Evolutionary conservation across 2,329 filamentous ascomycete genomes (phyloP), one percentile per base, ranked within the genome.

Genomic region (Emergomyces africanus): DNA sequence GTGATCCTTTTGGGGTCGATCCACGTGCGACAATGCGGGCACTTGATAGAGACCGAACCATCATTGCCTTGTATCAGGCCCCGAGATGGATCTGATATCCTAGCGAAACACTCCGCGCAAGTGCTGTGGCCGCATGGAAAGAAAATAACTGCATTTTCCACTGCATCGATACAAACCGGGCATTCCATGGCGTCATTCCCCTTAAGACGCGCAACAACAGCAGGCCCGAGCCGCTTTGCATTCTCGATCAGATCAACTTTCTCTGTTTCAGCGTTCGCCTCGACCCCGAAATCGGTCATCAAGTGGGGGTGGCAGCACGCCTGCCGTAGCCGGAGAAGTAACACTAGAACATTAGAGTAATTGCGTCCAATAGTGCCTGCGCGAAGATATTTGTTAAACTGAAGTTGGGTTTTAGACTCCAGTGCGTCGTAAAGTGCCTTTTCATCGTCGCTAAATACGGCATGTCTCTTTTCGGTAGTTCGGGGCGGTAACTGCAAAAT

Each of bases 81-180:
- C 58, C 78, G 75, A 1, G 78, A 73, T 3, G 84, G 83, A 62
- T 89, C 88, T 0, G 79, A 79, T 53, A 95, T 79, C 58, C 81
- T 83, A 5, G 83, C 79, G 61, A 94, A 84, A 68, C 90, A 96
- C 62, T 90, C 86, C 0, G 80, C 76, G 71, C 90, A 96, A 28
- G 84, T 84, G 61, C 86, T 83, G 67, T 96, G 90, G 1, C 90
- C 90, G 67, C 90, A 96, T 0, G 89, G 89, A 57, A 89, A 78
- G 70, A 91, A 86, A 63, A 95, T 88, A 2, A 82, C 82, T 0
- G 89, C 88, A 62, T 91, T 90, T 15, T 81, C 78, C 6, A 86
- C 83, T 2, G 79, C 84, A 66, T 96, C 90, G 60, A 88, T 85
- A 70, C 90, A 96, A 23, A 94, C 84, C 0, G 88, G 88, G 67